These are phyloP conservation scores for Pilaira anomala DNA, from an alignment of 192 early-diverging fungal species.

Conservation along the genomic window DNA sequence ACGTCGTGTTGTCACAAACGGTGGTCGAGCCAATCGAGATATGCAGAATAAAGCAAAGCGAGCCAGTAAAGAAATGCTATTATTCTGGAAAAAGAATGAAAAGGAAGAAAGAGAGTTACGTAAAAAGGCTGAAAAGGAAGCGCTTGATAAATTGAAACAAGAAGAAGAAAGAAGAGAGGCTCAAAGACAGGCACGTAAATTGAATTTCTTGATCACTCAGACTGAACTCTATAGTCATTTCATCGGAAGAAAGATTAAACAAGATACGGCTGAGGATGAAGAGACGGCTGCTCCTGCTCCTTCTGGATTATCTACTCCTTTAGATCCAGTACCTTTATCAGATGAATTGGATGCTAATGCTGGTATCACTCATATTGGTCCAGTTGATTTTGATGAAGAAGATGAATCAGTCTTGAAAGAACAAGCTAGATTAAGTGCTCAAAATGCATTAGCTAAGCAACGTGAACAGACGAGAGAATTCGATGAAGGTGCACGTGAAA, in stretches of 20 bases:
- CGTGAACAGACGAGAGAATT: constrained; percentile 65
- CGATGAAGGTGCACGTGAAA: constrained; percentile 50
- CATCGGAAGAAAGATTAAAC: constrained; percentile 75
- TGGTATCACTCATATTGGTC: constrained; percentile 36
- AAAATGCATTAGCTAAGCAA: constrained; percentile 72
- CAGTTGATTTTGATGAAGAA: constrained; percentile 77
- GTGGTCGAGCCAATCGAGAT: constrained; percentile 59
- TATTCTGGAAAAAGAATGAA: constrained; percentile 91
- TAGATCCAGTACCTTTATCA: background rate
- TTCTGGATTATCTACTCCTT: constrained; percentile 8
- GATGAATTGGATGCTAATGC: constrained; percentile 15
- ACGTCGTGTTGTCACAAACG: constrained; percentile 51
- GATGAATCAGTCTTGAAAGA: constrained; percentile 67
- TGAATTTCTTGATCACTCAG: constrained; percentile 90
- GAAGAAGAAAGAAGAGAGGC: constrained; percentile 85
- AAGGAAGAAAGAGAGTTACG: constrained; percentile 85
- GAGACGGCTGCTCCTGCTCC: constrained; percentile 23
- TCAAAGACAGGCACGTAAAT: constrained; percentile 79
- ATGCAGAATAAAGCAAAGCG: constrained; percentile 59
- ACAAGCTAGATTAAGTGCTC: constrained; percentile 70
- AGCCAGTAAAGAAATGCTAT: constrained; percentile 71
- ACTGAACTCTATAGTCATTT: constrained; percentile 93
- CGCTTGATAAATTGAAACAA: constrained; percentile 66
- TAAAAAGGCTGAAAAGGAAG: constrained; percentile 86
- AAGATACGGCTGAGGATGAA: constrained; percentile 34